Base-by-base conservation (phyloP, 305 asterid species). In the Nicotiana rustica region DNA sequence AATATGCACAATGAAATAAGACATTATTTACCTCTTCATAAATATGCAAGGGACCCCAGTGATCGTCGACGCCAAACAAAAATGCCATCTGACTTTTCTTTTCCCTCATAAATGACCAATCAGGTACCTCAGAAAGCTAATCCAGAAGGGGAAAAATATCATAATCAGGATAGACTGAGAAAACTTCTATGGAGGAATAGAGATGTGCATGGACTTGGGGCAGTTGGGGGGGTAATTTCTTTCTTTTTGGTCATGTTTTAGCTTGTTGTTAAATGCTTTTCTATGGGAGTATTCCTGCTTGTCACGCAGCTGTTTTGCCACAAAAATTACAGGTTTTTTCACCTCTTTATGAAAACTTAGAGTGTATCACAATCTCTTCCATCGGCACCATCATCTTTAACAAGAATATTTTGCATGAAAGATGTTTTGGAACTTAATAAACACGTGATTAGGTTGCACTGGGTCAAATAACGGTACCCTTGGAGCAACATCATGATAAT, bases 21-120 rank as follows among this genome's bases (percentile, higher is more conserved):
- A 35, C 13, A 80, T 29, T 55, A 59, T 21, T 86, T 92, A 96
- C 99, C 99, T 94, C 97, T 86, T 93, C 94, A 36, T 85, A 89
- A 81, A 94, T 66, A 81, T 91, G 93, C 87, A 92, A 66, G 49
- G 99, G 98, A 88, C 95, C 99, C 99, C 99, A 96, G 85, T 94
- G 99, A 88, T 96, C 98, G 55, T 93, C 92, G 38, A 57, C 82
- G 55, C 99, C 98, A 73, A 93, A 96, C 86, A 96, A 84, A 86
- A 94, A 93, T 35, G 97, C 91, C 69, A 93, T 77, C 86, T 87
- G 90, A 78, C 77, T 89, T 81, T 88, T 89, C 87, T 89, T 93
- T 81, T 82, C 88, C 82, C 91, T 86, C 85, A 96, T 79, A 86
- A 93, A 92, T 82, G 92, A 89, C 94, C 91, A 91, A 78, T 94